A percentile compares a stretch with the other conserved stretches of the same genome.
Conservation (phyloP, 2,329 filamentous ascomycete species). For the Fusarium agapanthi region DNA sequence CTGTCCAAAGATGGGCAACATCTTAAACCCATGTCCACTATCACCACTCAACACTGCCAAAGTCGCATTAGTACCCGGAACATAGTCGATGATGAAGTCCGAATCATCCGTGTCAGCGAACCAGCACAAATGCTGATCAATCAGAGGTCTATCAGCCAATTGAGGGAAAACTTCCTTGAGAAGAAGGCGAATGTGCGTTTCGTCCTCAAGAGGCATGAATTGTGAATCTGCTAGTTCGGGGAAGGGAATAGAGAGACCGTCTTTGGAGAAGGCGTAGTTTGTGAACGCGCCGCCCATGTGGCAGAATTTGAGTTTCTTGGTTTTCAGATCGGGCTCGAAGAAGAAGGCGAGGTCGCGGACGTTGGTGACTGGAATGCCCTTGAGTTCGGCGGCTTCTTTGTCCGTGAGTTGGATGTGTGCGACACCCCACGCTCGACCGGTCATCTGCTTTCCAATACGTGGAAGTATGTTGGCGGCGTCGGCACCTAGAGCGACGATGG, state of each 20-base stretch:
- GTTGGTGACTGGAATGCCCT: conserved; percentile 23
- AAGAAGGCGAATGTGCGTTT: conserved; percentile 13
- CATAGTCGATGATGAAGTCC: conserved; percentile 28
- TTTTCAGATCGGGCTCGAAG: conserved; percentile 16
- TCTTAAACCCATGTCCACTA: conserved; percentile 22
- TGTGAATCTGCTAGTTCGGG: neutral
- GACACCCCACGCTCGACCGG: conserved; percentile 20
- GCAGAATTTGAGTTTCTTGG: conserved; percentile 29
- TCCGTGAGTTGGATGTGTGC: conserved; percentile 24
- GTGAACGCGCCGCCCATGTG: conserved; percentile 28
- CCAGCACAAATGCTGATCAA: conserved; percentile 26
- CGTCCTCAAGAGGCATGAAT: conserved; percentile 29
- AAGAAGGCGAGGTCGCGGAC: conserved; percentile 26
- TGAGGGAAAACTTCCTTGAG: conserved; percentile 15
- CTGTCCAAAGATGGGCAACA: conserved; percentile 23
- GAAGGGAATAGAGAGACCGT: conserved; percentile 15
- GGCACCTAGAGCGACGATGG: conserved; percentile 9
- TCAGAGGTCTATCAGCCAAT: neutral
- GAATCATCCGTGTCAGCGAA: conserved; percentile 29
- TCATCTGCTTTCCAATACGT: conserved; percentile 25
- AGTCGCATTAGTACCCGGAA: conserved; percentile 13
- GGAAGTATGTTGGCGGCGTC: conserved; percentile 16
- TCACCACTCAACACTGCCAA: conserved; percentile 17
- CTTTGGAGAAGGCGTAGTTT: conserved; percentile 24
- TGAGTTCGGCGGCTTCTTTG: conserved; percentile 10